Conservation (phyloP, 805 yeast genomes). For the Candida gorgasii region DNA sequence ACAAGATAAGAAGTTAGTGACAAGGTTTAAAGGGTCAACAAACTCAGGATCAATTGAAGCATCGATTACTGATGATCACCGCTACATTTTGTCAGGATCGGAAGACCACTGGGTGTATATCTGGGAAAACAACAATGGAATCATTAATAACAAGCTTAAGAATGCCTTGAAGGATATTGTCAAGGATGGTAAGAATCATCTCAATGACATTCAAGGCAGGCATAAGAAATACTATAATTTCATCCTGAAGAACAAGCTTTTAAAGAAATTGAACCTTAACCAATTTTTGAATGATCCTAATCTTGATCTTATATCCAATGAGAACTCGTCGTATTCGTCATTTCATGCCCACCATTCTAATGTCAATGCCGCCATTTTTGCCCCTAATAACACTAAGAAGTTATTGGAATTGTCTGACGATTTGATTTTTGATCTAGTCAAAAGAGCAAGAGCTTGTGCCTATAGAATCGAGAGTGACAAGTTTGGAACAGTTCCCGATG, state of each 20-base stretch:
- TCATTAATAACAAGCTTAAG: conserved; percentile 40
- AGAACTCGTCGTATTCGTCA: conserved; percentile 62
- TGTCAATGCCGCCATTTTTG: conserved; percentile 76
- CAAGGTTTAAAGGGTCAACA: conserved; percentile 70
- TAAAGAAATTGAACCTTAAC: conserved; percentile 25
- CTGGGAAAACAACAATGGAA: conserved; percentile 59
- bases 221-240: conserved; percentile 30
- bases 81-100: conserved; percentile 71
- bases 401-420: conserved; percentile 75
- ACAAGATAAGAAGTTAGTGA: conserved; percentile 53
- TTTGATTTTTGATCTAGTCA: conserved; percentile 64
- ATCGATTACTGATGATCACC: conserved; percentile 53
- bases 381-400: conserved; percentile 68
- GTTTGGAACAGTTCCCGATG: conserved; percentile 9
- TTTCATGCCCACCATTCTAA: conserved; percentile 76
- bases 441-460: conserved; percentile 23
- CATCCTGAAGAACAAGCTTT: conserved; percentile 27
- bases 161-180: conserved; percentile 35
- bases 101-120: conserved; percentile 87
- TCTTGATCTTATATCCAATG: conserved; percentile 37
- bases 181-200: conserved; percentile 33
- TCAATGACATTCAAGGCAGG: conserved; percentile 30
- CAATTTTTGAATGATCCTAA: conserved; percentile 28
- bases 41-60: conserved; percentile 76
- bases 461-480: no score